A percentile compares a stretch with the other conserved stretches of the same genome.
phyloP scores from a whole-genome alignment of 2,329 filamentous ascomycete genomes.

The Cercospora berteroae region DNA sequence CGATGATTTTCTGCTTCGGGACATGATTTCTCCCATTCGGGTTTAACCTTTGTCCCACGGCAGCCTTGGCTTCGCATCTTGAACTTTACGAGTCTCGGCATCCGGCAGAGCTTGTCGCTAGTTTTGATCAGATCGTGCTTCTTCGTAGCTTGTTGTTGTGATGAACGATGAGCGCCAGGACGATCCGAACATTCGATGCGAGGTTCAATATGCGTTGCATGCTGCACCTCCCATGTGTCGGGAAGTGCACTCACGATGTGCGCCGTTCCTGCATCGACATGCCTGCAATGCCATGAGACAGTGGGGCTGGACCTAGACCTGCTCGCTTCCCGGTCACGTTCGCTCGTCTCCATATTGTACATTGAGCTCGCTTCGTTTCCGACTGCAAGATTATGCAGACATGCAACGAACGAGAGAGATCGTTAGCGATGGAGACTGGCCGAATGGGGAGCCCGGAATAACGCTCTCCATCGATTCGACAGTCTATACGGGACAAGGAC shows the following conservation, averaged over 20 bases:
- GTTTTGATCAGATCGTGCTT: not conserved
- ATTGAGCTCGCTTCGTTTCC: not conserved
- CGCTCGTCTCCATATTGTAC: not conserved
- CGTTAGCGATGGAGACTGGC: not conserved
- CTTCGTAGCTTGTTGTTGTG: not conserved
- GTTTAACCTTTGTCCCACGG: not conserved
- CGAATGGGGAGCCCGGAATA: not conserved
- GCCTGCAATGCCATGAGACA: slow-evolving; percentile 7
- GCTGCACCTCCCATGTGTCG: not conserved
- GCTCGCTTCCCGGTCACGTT: not conserved
- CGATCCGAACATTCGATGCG: not conserved
- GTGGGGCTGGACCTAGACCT: not conserved
- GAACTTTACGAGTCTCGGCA: not conserved
- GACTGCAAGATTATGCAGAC: not conserved
- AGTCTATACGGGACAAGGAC: not conserved
- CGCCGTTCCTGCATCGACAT: slow-evolving; percentile 3
- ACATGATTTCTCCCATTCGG: not conserved
- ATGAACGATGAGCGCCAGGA: not conserved
- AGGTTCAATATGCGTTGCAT: not conserved
- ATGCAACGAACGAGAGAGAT: not conserved
- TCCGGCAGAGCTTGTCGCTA: not conserved
- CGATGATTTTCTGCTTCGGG: not conserved
- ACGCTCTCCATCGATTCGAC: not conserved
- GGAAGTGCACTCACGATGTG: not conserved
- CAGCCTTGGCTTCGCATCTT: slow-evolving; percentile 1